Evolutionary conservation across 495 filamentous ascomycete genomes (phyloP), one percentile per base, ranked within the genome.

Genomic region (Aspergillus ostianus): DNA sequence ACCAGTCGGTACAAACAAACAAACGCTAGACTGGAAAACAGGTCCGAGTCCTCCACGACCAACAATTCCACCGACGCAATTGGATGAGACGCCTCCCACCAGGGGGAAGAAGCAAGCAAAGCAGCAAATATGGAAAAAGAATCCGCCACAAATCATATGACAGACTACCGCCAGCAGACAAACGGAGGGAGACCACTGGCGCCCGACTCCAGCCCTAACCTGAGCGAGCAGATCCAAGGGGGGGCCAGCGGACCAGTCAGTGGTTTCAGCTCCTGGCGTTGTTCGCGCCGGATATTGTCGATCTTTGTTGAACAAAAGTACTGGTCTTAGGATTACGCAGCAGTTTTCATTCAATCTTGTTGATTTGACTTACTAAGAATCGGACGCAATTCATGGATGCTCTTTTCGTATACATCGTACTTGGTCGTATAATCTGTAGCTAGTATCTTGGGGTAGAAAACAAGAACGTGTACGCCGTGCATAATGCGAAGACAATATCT

Each of bases 371-470:
- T n/a, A n/a, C n/a, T n/a, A n/a, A n/a, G n/a, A n/a, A n/a, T n/a
- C n/a, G n/a, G n/a, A n/a, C n/a, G n/a, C n/a, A n/a, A n/a, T n/a
- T n/a, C n/a, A n/a, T n/a, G n/a, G n/a, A n/a, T n/a, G n/a, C n/a
- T n/a, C n/a, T n/a, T 26, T 26, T 26, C 4, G 23, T 26, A 26
- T 26, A 26, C 23, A 26, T 26, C 23, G 23, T 26, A 26, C 23
- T 26, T 26, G 23, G 4, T 26, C 23, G 10, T n/a, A 50, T 50
- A 50, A 10, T 3, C 13, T 6, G 10, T 21, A 17, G 47, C n/a
- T 20, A 20, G 47, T 17, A 50, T 47, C 45, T 55, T 53, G 48
- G 32, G 21, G 52, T 46, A 55, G 53, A n/a, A 32, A 48, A 52
- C 44, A 15, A 18, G 23, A 21, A 18, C 51, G 47, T 32, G 29